These are phyloP conservation scores for Mucuna pruriens DNA, from an alignment of 306 rosid genomes.

Conservation along the genomic window DNA sequence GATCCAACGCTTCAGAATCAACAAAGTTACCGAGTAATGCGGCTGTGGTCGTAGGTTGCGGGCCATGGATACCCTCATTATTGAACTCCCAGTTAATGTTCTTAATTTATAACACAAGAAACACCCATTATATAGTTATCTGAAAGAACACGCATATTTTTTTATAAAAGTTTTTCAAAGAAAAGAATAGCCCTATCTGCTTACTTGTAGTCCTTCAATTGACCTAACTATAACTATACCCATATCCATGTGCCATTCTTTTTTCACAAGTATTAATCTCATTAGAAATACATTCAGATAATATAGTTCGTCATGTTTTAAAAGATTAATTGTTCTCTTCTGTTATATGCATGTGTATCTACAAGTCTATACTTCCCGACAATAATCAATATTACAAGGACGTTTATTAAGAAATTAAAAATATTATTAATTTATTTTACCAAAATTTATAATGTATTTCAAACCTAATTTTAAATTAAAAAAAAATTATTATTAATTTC, in stretches of 20 bases:
- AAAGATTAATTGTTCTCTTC: too few relatives aligned
- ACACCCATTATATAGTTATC: constrained; percentile 12
- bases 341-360: too few relatives aligned
- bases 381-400: background rate
- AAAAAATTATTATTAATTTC: too few relatives aligned
- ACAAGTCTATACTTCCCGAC: too few relatives aligned
- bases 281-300: too few relatives aligned
- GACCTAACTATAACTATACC: too few relatives aligned
- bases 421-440: background rate
- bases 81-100: constrained; percentile 16
- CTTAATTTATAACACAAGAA: background rate
- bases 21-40: constrained; percentile 33
- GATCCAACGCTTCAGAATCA: constrained; percentile 16
- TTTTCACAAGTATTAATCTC: too few relatives aligned
- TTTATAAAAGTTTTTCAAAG: background rate
- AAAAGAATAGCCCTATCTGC: background rate
- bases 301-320: too few relatives aligned
- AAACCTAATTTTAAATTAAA: background rate
- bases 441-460: background rate
- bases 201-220: background rate
- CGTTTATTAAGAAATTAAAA: background rate
- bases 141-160: background rate
- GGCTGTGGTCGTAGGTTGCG: constrained; percentile 31
- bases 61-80: constrained; percentile 33
- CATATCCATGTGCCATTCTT: too few relatives aligned